Conservation (phyloP, 345 rosid species). For the Streptanthus diversifolius region DNA sequence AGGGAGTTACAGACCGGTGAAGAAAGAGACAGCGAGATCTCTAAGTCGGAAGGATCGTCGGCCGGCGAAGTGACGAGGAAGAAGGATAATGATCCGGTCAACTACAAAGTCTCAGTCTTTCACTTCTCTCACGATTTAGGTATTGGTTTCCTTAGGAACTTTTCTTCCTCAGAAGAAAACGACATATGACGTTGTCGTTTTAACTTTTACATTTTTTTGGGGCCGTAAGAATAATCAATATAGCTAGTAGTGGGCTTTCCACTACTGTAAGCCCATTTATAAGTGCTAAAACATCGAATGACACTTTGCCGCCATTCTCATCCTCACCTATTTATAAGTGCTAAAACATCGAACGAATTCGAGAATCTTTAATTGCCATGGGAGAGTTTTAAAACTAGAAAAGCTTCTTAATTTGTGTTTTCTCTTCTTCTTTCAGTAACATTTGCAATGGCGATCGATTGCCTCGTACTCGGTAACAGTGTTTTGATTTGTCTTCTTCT, state of each 20-base stretch:
- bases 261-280: background rate
- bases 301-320: constrained; percentile 22
- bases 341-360: background rate
- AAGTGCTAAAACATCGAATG: background rate
- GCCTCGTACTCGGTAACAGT: constrained; percentile 64
- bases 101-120: constrained; percentile 35
- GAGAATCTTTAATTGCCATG: background rate
- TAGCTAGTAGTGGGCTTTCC: background rate
- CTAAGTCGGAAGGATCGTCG: constrained; percentile 2
- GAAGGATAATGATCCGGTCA: constrained; percentile 33
- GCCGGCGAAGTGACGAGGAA: constrained; percentile 8
- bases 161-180: constrained; percentile 6
- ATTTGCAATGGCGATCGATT: constrained; percentile 66
- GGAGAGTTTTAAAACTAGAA: background rate
- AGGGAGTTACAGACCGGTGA: background rate
- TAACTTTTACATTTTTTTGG: background rate
- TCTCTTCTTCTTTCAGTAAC: background rate
- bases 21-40: background rate
- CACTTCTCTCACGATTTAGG: constrained; percentile 23
- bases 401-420: background rate
- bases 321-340: too few species aligned
- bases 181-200: background rate
- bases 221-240: background rate
- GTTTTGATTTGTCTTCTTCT: background rate
- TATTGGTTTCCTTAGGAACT: background rate